A percentile compares a stretch with the other conserved stretches of the same genome.
Conservation (phyloP, 169 alveolate species). For the Plasmodium ovale region DNA sequence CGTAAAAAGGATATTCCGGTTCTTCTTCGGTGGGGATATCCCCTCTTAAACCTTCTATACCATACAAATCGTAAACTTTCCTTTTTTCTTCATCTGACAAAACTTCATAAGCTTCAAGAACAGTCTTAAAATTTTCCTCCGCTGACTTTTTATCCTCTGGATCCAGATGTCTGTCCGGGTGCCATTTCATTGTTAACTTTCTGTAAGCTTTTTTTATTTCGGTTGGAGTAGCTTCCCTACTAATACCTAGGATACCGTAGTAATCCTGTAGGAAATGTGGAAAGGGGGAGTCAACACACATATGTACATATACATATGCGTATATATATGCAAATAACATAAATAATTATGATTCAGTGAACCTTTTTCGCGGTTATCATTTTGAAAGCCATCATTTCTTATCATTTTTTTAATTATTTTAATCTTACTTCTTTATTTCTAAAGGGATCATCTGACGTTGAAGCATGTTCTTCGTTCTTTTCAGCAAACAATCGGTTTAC, state of each 20-base stretch:
- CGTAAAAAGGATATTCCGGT: background rate
- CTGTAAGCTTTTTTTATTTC: conserved; percentile 94
- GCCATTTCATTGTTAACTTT: conserved; percentile 92
- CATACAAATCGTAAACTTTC: conserved; percentile 94
- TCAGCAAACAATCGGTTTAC: conserved; percentile 3
- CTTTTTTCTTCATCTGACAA: conserved; percentile 94
- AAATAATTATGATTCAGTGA: background rate
- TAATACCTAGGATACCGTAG: conserved; percentile 83
- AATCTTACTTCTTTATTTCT: conserved; percentile 2
- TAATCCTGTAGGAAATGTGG: conserved; percentile 76
- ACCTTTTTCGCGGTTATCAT: background rate
- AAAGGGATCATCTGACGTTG: background rate
- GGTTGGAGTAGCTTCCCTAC: conserved; percentile 79
- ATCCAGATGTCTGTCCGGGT: conserved; percentile 85
- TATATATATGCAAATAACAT: background rate
- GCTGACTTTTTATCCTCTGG: conserved; percentile 61
- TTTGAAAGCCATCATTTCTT: background rate
- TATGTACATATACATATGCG: background rate
- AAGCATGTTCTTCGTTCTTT: background rate
- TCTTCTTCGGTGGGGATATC: conserved; percentile 44
- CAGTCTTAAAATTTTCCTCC: conserved; percentile 92
- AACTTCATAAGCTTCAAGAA: conserved; percentile 95
- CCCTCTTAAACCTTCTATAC: conserved; percentile 95
- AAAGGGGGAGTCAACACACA: background rate
- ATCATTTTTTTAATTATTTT: background rate